Base-by-base conservation (phyloP, 176 grass and related monocot genomes). In the Oryza meyeriana region DNA sequence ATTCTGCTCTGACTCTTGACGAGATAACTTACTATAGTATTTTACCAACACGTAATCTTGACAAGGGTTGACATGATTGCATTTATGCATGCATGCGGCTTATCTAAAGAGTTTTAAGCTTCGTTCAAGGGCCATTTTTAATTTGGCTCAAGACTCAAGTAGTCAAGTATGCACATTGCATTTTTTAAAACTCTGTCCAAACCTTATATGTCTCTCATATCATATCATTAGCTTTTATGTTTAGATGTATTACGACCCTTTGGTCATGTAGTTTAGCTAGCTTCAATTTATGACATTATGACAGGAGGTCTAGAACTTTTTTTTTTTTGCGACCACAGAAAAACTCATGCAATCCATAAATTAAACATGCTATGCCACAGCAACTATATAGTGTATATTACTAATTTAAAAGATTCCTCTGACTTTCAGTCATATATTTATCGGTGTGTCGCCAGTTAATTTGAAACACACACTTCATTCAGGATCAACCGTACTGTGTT, bases 1-100 rank as follows among this genome's bases (percentile, higher is more conserved):
- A 81, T 85, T 81, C 41, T 77, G 10, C 24, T 71, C 4, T 85
- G 25, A 75, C 32, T 35, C 65, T 1, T 85, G 25, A 84, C 26
- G 22, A 72, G 41, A 81, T 62, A 16, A 45, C 77, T 67, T 26
- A 84, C n/a, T 5, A 6, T 52, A 55, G 18, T 55, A 9, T 55
- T 8, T 55, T 55, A 55, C 50, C 18, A 2, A 9, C 50, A 52
- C 77, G 41, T 71, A 42, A 28, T 17, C 8, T 69, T 41, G 3
- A 47, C 32, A 76, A 20, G 10, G 40, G 76, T 80, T 80, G 76
- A 84, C 87, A 17, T 45, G 63, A 55, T 55, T 16, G 5, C 18
- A n/a, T 55, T 8, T 39, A 67, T 34, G 69, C 77, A 61, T 63
- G 84, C 18, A 41, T 31, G 32, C 10, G 14, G 10, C 61, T 22